phyloP scores from a whole-genome alignment of 306 rosid species.

The Citrullus mucosospermus region DNA sequence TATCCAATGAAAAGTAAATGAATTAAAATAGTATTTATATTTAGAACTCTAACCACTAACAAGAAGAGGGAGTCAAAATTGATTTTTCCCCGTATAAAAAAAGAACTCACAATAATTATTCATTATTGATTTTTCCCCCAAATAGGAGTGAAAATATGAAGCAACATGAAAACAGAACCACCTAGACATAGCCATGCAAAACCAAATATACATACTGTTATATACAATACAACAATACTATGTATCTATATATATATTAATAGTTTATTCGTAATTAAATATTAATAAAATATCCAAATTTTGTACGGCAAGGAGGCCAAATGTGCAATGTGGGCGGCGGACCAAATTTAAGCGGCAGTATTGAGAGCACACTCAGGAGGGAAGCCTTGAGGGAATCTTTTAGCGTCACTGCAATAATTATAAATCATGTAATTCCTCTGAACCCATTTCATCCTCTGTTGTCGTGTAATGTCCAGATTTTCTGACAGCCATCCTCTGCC shows the following conservation, averaged over 20 bases:
- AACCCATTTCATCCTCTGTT: conserved; percentile 33
- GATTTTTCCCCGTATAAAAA: neutral
- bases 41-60: too few species aligned
- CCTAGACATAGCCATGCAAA: neutral
- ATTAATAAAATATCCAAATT: neutral
- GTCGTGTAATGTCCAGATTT: conserved; percentile 27
- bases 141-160: neutral
- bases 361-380: conserved; percentile 34
- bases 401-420: conserved; percentile 36
- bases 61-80: too few species aligned
- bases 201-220: neutral
- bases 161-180: neutral
- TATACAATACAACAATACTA: neutral
- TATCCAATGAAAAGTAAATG: too few species aligned
- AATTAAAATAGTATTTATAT: too few species aligned
- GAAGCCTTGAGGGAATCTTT: conserved; percentile 49
- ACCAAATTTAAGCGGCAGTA: neutral
- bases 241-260: too few species aligned
- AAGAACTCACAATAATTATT: neutral
- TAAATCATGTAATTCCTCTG: conserved; percentile 52
- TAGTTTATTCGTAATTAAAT: neutral
- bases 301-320: neutral
- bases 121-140: neutral
- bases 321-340: neutral
- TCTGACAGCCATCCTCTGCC: conserved; percentile 29